Conservation (phyloP, 1,139 yeast species). For the Pichia sp. region DNA sequence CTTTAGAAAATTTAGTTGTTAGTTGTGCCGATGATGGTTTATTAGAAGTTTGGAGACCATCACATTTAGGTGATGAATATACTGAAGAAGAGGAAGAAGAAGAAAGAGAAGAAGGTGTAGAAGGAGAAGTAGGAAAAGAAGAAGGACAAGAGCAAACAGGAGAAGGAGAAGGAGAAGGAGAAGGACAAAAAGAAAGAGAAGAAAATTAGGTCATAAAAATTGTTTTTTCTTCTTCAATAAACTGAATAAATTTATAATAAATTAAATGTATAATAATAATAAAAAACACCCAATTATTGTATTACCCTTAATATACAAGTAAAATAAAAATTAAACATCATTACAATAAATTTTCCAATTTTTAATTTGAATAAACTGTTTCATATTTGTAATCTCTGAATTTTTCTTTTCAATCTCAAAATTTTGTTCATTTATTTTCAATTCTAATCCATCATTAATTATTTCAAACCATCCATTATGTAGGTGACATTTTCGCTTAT, state of each 20-base stretch:
- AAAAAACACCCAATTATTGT: too few species aligned
- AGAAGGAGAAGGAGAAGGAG: too few species aligned
- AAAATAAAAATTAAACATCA: background rate
- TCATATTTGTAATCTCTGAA: constrained; percentile 28
- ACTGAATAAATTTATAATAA: background rate
- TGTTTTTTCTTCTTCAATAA: background rate
- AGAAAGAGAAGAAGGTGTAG: constrained; percentile 26
- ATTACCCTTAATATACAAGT: too few species aligned
- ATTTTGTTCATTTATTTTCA: constrained; percentile 34
- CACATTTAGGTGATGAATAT: constrained; percentile 42
- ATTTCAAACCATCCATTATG: constrained; percentile 67
- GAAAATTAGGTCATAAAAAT: background rate
- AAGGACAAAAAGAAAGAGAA: background rate
- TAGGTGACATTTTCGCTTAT: constrained; percentile 56
- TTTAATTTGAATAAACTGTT: constrained; percentile 35
- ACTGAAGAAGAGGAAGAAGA: constrained; percentile 34
- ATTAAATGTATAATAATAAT: background rate
- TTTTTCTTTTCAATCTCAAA: constrained; percentile 28
- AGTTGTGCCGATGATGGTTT: constrained; percentile 50
- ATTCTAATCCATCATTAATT: constrained; percentile 36
- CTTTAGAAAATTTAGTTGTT: constrained; percentile 35
- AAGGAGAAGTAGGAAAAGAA: constrained; percentile 11
- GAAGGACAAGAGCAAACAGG: background rate
- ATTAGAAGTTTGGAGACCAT: constrained; percentile 50
- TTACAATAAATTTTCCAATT: constrained; percentile 27